Evolutionary conservation across 768 basidiomycete genomes (phyloP).

Genomic region (Rossbeevera mucosa): DNA sequence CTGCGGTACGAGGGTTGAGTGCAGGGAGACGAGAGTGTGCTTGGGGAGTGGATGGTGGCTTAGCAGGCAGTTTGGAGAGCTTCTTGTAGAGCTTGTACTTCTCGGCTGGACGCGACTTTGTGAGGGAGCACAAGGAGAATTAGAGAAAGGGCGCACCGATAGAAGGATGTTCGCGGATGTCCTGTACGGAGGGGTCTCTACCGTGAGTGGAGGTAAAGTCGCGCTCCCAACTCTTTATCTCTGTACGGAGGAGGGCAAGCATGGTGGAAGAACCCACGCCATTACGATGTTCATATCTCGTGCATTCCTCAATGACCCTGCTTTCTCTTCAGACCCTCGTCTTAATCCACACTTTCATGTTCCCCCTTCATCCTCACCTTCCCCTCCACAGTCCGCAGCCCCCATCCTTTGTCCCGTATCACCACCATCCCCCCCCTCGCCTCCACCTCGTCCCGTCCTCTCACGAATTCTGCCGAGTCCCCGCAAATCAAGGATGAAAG

Average conservation of each 20-base stretch:
- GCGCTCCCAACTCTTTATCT: conserved; percentile 79
- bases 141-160: conserved; percentile 50
- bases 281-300: too few species aligned
- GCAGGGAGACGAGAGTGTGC: conserved; percentile 31
- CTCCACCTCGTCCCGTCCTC: neutral
- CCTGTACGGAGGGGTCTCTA: conserved; percentile 60
- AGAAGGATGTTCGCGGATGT: conserved; percentile 56
- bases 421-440: neutral
- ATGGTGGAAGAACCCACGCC: too few species aligned
- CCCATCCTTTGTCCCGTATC: conserved; percentile 2
- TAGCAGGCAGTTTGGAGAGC: conserved; percentile 47
- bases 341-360: conserved; percentile 40
- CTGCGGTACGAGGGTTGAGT: conserved; percentile 48
- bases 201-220: conserved; percentile 53
- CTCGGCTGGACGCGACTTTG: conserved; percentile 43
- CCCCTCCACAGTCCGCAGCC: neutral
- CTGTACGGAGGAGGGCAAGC: conserved; percentile 44
- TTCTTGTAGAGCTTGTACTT: conserved; percentile 83
- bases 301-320: neutral
- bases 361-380: conserved; percentile 16
- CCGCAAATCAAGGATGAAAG: conserved; percentile 22
- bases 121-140: neutral
- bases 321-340: conserved; percentile 52
- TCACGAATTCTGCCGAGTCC: neutral
- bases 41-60: conserved; percentile 32